These are phyloP conservation scores for Solanum infundibuliforme DNA, from an alignment of 257 asterid genomes.

Conservation along the genomic window DNA sequence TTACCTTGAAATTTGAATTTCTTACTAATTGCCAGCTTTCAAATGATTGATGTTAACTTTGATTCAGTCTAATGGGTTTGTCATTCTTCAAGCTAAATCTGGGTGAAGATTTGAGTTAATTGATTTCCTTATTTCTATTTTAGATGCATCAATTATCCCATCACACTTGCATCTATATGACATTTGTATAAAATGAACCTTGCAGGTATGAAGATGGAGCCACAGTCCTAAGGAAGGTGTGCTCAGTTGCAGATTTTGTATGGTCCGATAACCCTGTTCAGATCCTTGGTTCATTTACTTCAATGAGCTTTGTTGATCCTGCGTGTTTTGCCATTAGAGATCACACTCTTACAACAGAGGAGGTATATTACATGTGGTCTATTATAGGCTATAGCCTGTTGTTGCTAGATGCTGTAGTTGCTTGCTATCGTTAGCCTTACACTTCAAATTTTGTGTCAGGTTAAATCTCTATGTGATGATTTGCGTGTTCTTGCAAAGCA, in stretches of 20 bases:
- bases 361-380: conserved; percentile 27
- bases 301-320: conserved; percentile 60
- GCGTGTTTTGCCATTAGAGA: conserved; percentile 55
- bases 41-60: neutral
- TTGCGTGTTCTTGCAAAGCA: conserved; percentile 82
- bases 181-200: neutral
- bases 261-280: conserved; percentile 68
- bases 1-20: neutral
- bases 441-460: conserved; percentile 23
- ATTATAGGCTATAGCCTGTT: neutral
- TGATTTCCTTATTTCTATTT: neutral
- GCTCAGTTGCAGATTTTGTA: conserved; percentile 68
- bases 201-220: conserved; percentile 88
- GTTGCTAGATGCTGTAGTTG: neutral
- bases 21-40: neutral
- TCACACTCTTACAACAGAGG: conserved; percentile 67
- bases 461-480: conserved; percentile 80
- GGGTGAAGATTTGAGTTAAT: neutral
- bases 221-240: conserved; percentile 59
- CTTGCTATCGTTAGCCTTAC: neutral
- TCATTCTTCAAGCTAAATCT: neutral
- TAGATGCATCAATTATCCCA: neutral
- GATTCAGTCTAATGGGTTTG: neutral
- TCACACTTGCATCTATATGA: neutral
- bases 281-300: conserved; percentile 66